Percentiles rank a stretch among this genome's conserved stretches.
Conservation (phyloP, 2,329 filamentous ascomycete genomes). For the Aspergillus melleus region DNA sequence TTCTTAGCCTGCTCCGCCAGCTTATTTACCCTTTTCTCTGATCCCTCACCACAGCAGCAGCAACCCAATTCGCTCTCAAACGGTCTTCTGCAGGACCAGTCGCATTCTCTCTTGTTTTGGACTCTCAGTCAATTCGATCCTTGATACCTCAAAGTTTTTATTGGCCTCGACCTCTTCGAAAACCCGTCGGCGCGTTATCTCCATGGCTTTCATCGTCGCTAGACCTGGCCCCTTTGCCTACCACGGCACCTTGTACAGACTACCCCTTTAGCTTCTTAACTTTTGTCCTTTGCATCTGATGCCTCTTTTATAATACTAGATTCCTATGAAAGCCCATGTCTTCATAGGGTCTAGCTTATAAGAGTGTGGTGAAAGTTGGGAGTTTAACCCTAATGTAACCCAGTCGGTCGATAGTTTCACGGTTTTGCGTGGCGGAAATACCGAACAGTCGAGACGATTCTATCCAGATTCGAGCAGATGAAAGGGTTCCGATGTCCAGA, state of each 20-base stretch:
- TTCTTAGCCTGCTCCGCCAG: no score
- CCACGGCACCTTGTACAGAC: constrained; percentile 57
- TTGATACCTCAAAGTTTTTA: constrained; percentile 8
- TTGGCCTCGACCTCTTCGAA: constrained; percentile 19
- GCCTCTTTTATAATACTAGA: constrained; percentile 34
- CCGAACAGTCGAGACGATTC: constrained; percentile 60
- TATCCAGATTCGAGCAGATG: constrained; percentile 31
- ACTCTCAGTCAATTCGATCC: constrained; percentile 1
- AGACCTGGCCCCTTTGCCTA: constrained; percentile 40
- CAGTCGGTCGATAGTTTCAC: constrained; percentile 74
- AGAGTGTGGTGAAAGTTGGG: constrained; percentile 69
- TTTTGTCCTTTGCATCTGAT: constrained; percentile 61
- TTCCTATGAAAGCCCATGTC: background rate
- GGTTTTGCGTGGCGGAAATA: constrained; percentile 66
- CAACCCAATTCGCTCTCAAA: constrained; percentile 9
- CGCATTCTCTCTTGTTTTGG: constrained; percentile 3
- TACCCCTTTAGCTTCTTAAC: constrained; percentile 75
- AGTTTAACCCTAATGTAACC: constrained; percentile 86
- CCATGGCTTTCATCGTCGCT: constrained; percentile 16
- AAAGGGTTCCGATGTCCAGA: constrained; percentile 49
- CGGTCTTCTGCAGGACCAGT: constrained; percentile 2
- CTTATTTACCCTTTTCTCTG: background rate
- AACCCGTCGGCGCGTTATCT: constrained; percentile 10
- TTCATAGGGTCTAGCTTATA: constrained; percentile 24
- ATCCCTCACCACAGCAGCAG: constrained; percentile 8